Evolutionary conservation across 352 stramenopile species (phyloP), one percentile per base, ranked within the genome.

Genomic region (Phytophthora palmivora): DNA sequence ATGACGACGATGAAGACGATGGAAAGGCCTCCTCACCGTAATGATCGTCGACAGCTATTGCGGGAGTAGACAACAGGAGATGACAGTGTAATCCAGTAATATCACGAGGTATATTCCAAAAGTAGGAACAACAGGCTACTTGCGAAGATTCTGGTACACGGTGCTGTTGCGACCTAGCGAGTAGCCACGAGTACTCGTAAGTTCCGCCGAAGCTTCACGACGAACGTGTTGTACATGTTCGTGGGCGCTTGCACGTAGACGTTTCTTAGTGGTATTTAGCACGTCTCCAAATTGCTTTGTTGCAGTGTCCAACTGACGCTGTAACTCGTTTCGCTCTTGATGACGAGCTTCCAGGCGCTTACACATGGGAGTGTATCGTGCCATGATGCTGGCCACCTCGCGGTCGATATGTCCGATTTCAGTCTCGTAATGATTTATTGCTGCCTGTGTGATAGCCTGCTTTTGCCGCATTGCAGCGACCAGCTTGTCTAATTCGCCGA

Each of bases 401-500:
- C 69, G 73, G 38, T 90, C 81, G 28, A 91, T 88, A 36, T 87
- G 69, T 3, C 67, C 75, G 15, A 92, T 77, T 53, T 92, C 81
- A 19, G 24, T 68, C 48, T 83, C 68, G 48, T 87, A 92, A 12
- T 89, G 53, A 6, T 68, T 63, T 16, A 83, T 70, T 8, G 79
- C 74, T 1, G 68, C 57, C 15, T 87, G 69, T 28, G 79, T 89
- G 38, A 78, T 82, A 28, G 71, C 71, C 37, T 92, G 80, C 30
- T 77, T 78, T 45, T 92, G 83, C 49, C 87, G 79, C 57, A 92
- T 83, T 24, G 74, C 75, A 38, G 77, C 75, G 28, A 92, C 83
- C 11, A 92, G 67, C 33, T 89, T 92, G 69, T 91, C 83, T 14
- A 92, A 58, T 64, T 92, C 81, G 0, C 58, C 69, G 37, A 91